phyloP scores from a whole-genome alignment of 805 yeast genomes.

The Komagataella phaffii region DNA sequence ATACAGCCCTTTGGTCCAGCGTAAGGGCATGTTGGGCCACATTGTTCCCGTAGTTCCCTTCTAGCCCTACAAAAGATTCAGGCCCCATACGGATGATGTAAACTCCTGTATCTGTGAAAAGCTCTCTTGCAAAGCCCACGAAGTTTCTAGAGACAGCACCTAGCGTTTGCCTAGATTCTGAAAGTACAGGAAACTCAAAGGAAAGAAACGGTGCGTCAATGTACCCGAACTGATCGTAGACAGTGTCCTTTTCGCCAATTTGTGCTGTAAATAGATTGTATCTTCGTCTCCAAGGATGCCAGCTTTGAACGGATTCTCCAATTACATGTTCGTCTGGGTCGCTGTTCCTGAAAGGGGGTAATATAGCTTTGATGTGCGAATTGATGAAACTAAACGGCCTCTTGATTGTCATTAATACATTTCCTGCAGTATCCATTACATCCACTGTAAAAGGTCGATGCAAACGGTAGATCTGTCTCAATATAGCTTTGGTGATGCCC shows the following conservation, averaged over 20 bases:
- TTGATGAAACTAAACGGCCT: conserved; percentile 84
- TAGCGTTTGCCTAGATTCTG: conserved; percentile 42
- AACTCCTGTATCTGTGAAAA: conserved; percentile 91
- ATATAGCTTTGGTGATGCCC: conserved; percentile 52
- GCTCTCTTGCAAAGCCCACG: conserved; percentile 89
- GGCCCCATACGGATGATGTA: conserved; percentile 80
- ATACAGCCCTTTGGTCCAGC: conserved; percentile 72
- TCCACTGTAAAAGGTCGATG: conserved; percentile 82
- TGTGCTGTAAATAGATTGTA: conserved; percentile 55
- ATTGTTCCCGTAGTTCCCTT: conserved; percentile 29
- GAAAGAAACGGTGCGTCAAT: conserved; percentile 81
- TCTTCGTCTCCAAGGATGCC: conserved; percentile 90
- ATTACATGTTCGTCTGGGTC: conserved; percentile 34
- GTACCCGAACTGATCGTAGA: conserved; percentile 67
- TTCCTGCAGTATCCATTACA: conserved; percentile 51
- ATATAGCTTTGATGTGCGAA: conserved; percentile 64
- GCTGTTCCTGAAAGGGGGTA: conserved; percentile 35
- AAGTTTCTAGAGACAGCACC: conserved; percentile 85
- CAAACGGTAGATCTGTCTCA: conserved; percentile 70
- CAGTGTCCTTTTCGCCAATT: conserved; percentile 20
- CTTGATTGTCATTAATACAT: conserved; percentile 47
- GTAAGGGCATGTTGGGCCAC: conserved; percentile 33
- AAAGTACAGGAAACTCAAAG: conserved; percentile 70
- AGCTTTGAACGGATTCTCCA: conserved; percentile 84
- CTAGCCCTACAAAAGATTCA: conserved; percentile 46